Evolutionary conservation across 805 yeast species (phyloP).

Genomic region (Groenewaldozyma salmanticensis): DNA sequence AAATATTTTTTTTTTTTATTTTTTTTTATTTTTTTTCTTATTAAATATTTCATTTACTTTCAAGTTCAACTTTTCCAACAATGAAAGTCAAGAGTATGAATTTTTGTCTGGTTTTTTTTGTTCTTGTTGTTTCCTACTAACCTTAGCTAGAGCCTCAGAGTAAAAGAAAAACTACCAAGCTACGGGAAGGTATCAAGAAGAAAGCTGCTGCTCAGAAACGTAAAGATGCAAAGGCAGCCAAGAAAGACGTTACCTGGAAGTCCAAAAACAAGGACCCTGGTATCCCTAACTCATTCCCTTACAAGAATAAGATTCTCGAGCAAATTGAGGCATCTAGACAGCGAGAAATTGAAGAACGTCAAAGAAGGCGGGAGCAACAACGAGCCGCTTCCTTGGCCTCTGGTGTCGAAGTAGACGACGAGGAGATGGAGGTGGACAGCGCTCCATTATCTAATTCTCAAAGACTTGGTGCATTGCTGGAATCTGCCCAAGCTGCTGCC

Average conservation of each 20-base stretch:
- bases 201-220: constrained; percentile 87
- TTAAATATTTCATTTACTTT: neutral
- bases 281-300: constrained; percentile 90
- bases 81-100: constrained; percentile 15
- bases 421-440: constrained; percentile 25
- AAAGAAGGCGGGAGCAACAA: constrained; percentile 29
- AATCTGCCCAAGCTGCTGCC: constrained; percentile 86
- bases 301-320: constrained; percentile 70
- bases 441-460: constrained; percentile 32
- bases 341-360: constrained; percentile 33
- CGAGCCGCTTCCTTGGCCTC: constrained; percentile 26
- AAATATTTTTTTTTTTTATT: constrained; percentile 1
- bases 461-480: constrained; percentile 75
- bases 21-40: constrained; percentile 6
- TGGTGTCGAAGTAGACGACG: constrained; percentile 33
- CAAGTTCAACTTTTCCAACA: too few relatives aligned
- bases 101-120: too few relatives aligned
- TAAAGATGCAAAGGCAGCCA: constrained; percentile 71
- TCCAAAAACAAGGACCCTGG: constrained; percentile 88
- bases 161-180: constrained; percentile 82
- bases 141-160: constrained; percentile 32
- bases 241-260: constrained; percentile 91
- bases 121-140: too few relatives aligned
- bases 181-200: constrained; percentile 94
- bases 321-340: constrained; percentile 41